Percentiles rank a stretch among this genome's conserved stretches.
Evolutionary conservation across 1,284 basidiomycete species (phyloP).

Genomic region (Pseudozyma thailandica): DNA sequence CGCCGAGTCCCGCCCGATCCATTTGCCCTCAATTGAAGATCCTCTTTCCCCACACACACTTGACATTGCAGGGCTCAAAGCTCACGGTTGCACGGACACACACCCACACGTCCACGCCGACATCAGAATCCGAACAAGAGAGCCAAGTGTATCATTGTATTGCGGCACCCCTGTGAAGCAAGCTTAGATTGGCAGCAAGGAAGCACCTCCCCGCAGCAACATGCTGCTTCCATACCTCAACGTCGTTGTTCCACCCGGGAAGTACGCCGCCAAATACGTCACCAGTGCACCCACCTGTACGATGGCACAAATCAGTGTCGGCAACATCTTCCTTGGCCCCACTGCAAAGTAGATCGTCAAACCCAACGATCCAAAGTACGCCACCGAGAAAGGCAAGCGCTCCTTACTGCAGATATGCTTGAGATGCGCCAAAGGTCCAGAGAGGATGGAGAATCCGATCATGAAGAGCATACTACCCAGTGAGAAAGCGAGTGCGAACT

Average conservation of each 20-base stretch:
- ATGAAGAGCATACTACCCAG: constrained; percentile 65
- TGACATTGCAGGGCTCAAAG: too few species aligned
- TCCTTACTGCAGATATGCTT: constrained; percentile 68
- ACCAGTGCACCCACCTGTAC: constrained; percentile 61
- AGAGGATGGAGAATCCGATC: constrained; percentile 64
- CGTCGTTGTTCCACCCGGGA: constrained; percentile 64
- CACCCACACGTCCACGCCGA: too few species aligned
- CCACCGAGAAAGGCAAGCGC: constrained; percentile 74
- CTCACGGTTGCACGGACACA: too few species aligned
- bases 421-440: constrained; percentile 63
- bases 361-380: constrained; percentile 60
- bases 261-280: constrained; percentile 64
- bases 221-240: constrained; percentile 63
- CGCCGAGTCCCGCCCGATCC: too few species aligned
- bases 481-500: constrained; percentile 66
- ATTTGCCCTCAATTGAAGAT: too few species aligned
- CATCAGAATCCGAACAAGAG: constrained; percentile 1
- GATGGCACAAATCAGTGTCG: constrained; percentile 58
- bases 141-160: background rate
- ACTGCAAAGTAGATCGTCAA: constrained; percentile 67
- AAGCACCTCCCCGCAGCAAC: constrained; percentile 58
- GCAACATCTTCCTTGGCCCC: constrained; percentile 59
- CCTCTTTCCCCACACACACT: too few species aligned
- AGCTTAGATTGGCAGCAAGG: constrained; percentile 55
- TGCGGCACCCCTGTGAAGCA: background rate